A percentile compares a stretch with the other conserved stretches of the same genome.
These are phyloP conservation scores for Ophiostoma novo-ulmi DNA, from an alignment of 2,329 filamentous ascomycete genomes.

Conservation along the genomic window DNA sequence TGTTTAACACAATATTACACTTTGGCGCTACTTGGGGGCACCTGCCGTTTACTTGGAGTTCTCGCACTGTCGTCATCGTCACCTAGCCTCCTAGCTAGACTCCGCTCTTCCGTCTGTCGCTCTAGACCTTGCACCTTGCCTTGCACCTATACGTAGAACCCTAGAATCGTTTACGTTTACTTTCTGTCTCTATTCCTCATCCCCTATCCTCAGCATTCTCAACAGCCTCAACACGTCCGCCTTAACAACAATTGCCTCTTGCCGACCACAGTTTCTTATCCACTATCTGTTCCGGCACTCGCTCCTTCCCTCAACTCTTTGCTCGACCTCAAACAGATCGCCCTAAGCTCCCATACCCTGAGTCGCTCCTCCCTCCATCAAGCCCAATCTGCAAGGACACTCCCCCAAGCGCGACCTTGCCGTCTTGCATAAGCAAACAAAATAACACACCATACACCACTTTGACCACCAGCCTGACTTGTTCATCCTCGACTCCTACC, in stretches of 20 bases:
- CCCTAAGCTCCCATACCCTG: background rate
- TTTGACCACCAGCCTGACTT: background rate
- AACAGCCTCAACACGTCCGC: background rate
- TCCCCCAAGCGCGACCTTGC: conserved; percentile 4
- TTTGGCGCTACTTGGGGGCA: background rate
- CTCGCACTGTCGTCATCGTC: conserved; percentile 21
- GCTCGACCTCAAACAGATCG: conserved; percentile 5
- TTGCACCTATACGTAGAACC: background rate
- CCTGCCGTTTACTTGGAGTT: conserved; percentile 13
- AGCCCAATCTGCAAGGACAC: background rate
- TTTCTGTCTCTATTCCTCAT: background rate
- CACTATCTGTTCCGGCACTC: background rate
- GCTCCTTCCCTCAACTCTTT: background rate
- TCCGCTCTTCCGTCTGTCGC: conserved; percentile 16
- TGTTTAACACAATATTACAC: conserved; percentile 11
- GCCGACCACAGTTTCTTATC: background rate
- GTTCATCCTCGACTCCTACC: background rate
- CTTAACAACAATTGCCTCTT: background rate
- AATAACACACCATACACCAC: background rate
- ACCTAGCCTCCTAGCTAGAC: conserved; percentile 18
- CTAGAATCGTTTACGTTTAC: background rate
- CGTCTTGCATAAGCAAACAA: background rate
- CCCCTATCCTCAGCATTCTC: background rate
- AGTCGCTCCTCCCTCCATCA: background rate
- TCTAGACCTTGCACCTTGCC: background rate